Evolutionary conservation across 2,329 filamentous ascomycete species (phyloP), one percentile per base, ranked within the genome.

Genomic region (Pseudocercospora fijiensis): DNA sequence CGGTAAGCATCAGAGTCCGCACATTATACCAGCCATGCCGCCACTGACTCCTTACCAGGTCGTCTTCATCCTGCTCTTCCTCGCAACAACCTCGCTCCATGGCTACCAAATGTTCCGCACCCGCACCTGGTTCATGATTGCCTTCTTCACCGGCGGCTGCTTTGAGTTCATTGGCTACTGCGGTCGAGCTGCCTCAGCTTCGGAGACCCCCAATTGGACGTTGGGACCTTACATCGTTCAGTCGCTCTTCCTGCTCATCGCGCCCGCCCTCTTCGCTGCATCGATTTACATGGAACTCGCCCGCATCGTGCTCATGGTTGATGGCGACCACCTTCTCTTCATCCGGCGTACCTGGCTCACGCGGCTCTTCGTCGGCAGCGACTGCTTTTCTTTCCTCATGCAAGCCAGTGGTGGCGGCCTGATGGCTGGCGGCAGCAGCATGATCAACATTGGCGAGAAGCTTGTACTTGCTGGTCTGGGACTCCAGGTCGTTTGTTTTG

Each of bases 121-220:
- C 1, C 74, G 76, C 33, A 79, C 80, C 0, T 84, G 81, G 80
- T 85, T 82, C 70, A 81, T 83, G 68, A 79, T 81, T 1, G 80
- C 83, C 0, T 81, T 85, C 52, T 66, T 82, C 5, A 71, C 85
- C n/a, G 83, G 83, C n/a, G 80, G 81, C 20, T 61, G 79, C n/a
- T 60, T 85, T 70, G 82, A 86, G 68, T 72, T 76, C 0, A 75
- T 85, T 20, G 84, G 84, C 16, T 86, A 85, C 68, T 71, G 83
- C 43, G 82, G 80, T 11, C 81, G 85, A 59, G 74, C 80, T 4
- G 67, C 82, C 22, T 81, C 80, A 0, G 74, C 76, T 0, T 58
- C 67, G 0, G 72, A 83, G 55, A 75, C 76, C n/a, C 79, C 78
- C 1, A 75, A 65, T 13, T 67, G 78, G 61, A 79, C 79, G 1